Evolutionary conservation across 495 filamentous ascomycete species (phyloP), one percentile per base, ranked within the genome.

Genomic region (Ramalina intermedia): DNA sequence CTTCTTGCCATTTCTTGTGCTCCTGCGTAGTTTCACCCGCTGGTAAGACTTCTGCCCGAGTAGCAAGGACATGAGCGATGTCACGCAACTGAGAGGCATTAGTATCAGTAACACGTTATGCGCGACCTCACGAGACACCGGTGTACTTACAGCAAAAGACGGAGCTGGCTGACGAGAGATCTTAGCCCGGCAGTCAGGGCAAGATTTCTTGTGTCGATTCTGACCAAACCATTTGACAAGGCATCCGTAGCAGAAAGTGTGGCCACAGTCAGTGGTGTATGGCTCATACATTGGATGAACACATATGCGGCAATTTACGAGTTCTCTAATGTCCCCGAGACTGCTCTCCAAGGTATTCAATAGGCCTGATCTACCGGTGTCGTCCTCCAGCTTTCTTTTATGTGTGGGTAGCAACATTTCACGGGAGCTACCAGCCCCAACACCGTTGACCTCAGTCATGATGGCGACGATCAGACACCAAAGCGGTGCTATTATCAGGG

Each of bases 231-330:
- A 86, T 52, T 73, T 73, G 29, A 73, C 64, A 21, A 85, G 64
- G 59, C 82, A 86, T 39, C 72, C 77, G 55, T 86, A 86, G 60
- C 82, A 86, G 56, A 83, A 86, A 4, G 82, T 83, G 63, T 86
- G 82, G 1, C 82, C 82, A 55, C 82, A 86, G 37, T 75, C 71
- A 37, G 83, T 72, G 17, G 73, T 81, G 61, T 80, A 86, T 7
- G 82, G 82, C 55, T 86, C 82, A 64, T 82, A 85, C 12, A 86
- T 66, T 27, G 81, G 72, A 18, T 76, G 69, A 36, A 80, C 72
- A 53, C 82, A 86, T 45, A 86, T 80, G 45, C 80, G 78, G 62
- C 82, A 86, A 44, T 75, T 78, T 54, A 82, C 46, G 12, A 73
- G 58, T 20, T 49, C 55, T 37, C 73, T 64, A 41, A 76, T 62